phyloP scores from a whole-genome alignment of 1,139 yeast species.

The Suhomyces atakaporum region DNA sequence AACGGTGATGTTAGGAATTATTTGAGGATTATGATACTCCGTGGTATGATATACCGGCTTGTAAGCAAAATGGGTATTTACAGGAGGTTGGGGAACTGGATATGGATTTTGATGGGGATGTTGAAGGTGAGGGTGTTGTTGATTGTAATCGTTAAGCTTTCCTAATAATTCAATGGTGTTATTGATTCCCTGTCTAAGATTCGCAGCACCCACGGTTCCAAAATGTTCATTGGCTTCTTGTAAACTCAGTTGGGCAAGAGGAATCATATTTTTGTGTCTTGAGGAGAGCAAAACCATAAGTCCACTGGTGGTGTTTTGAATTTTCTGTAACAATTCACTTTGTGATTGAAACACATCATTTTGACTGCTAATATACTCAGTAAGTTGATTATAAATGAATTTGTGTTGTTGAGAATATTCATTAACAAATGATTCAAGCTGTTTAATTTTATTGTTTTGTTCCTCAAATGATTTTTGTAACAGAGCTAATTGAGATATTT shows the following conservation, averaged over 20 bases:
- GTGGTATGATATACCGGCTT: conserved; percentile 1
- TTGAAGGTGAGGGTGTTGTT: conserved; percentile 1
- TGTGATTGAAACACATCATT: conserved; percentile 23
- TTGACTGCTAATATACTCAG: conserved; percentile 23
- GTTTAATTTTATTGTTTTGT: conserved; percentile 13
- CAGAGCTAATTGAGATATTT: background rate
- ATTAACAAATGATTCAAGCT: conserved; percentile 22
- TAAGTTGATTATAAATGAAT: conserved; percentile 17
- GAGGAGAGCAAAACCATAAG: conserved; percentile 22
- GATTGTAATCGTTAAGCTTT: conserved; percentile 15
- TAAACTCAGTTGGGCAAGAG: conserved; percentile 23
- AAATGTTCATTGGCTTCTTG: conserved; percentile 20
- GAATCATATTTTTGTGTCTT: conserved; percentile 19
- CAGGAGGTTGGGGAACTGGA: background rate
- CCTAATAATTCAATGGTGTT: conserved; percentile 22
- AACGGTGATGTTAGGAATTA: conserved; percentile 1
- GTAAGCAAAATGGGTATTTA: conserved; percentile 1
- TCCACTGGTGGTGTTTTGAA: conserved; percentile 24
- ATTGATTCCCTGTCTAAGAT: conserved; percentile 21
- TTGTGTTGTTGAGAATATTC: conserved; percentile 21
- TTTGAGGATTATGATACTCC: background rate
- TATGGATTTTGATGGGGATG: background rate
- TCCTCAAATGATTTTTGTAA: conserved; percentile 9
- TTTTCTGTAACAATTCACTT: conserved; percentile 23
- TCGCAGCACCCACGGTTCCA: conserved; percentile 9